Conservation (phyloP, 192 early-diverging fungal genomes). For the Backusella parvicylindrica region DNA sequence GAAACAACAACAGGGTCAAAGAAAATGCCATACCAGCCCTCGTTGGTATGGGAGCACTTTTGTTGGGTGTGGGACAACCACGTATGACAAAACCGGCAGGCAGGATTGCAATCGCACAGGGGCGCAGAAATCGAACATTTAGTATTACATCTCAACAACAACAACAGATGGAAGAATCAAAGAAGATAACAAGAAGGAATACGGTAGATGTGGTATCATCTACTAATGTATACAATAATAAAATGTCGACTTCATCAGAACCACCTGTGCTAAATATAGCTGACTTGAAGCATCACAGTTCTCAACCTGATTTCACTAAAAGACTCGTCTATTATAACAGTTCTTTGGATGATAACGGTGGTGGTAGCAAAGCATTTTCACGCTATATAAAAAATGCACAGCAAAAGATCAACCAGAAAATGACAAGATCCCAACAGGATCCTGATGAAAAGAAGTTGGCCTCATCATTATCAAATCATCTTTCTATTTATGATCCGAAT, state of each 20-base stretch:
- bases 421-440: neutral
- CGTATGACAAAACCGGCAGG: slow-evolving; percentile 61
- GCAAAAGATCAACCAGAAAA: slow-evolving; percentile 28
- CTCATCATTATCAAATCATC: neutral
- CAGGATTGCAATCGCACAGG: slow-evolving; percentile 79
- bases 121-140: slow-evolving; percentile 51
- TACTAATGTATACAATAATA: slow-evolving; percentile 19
- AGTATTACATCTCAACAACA: slow-evolving; percentile 8
- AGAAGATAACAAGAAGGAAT: neutral
- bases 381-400: slow-evolving; percentile 41
- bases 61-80: slow-evolving; percentile 71
- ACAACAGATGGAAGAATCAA: neutral
- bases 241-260: slow-evolving; percentile 1
- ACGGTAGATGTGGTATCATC: slow-evolving; percentile 10
- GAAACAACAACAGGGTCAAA: slow-evolving; percentile 39
- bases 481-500: slow-evolving; percentile 35
- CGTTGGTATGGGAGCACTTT: slow-evolving; percentile 80
- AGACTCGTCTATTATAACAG: slow-evolving; percentile 35
- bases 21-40: slow-evolving; percentile 76
- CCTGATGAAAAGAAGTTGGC: neutral
- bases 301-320: slow-evolving; percentile 32
- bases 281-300: neutral
- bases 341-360: slow-evolving; percentile 67
- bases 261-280: slow-evolving; percentile 27
- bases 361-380: slow-evolving; percentile 67